Evolutionary conservation across 768 basidiomycete genomes (phyloP), one percentile per base, ranked within the genome.

Genomic region (Auricularia cornea): DNA sequence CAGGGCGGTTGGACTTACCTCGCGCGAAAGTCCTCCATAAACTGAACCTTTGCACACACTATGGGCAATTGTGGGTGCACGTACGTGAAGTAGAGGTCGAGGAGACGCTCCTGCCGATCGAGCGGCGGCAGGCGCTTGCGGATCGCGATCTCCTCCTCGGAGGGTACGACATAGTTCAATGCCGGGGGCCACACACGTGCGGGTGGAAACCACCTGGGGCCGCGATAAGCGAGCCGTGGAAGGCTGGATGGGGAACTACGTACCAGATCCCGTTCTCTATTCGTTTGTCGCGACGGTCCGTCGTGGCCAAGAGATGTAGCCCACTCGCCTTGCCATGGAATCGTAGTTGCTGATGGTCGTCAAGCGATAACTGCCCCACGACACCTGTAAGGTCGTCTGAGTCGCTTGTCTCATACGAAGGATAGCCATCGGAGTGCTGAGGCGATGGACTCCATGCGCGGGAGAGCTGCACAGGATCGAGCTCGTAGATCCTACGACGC

Each of bases 111-210:
- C 73, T 93, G 90, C 44, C 79, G 76, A 3, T 77, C 73, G 3
- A 69, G 72, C 23, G 83, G 78, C 0, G 91, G 92, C n/a, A 94
- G 72, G 31, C 76, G 70, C 10, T 75, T 70, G 14, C 28, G 60
- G 14, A 16, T 44, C 6, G 30, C 62, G 52, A 59, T 59, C 54
- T 57, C 56, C 61, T 62, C 61, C 51, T 26, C 62, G 20, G 61
- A 57, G 8, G 11, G 28, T 6, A 10, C 26, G 28, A 57, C 54
- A 44, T 30, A 23, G 48, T 48, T 30, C 18, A 26, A 52, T 14
- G 18, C 88, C 83, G 85, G 85, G 0, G 93, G 93, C 93, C 93
- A 95, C 29, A 94, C 89, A n/a, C 92, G 82, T 2, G 92, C 88
- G 67, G 86, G 87, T 0, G 93, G 92, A 74, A 95, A 57, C 16